Evolutionary conservation across 2,329 filamentous ascomycete genomes (phyloP), one percentile per base, ranked within the genome.

Genomic region (Cladorrhinum sp.): DNA sequence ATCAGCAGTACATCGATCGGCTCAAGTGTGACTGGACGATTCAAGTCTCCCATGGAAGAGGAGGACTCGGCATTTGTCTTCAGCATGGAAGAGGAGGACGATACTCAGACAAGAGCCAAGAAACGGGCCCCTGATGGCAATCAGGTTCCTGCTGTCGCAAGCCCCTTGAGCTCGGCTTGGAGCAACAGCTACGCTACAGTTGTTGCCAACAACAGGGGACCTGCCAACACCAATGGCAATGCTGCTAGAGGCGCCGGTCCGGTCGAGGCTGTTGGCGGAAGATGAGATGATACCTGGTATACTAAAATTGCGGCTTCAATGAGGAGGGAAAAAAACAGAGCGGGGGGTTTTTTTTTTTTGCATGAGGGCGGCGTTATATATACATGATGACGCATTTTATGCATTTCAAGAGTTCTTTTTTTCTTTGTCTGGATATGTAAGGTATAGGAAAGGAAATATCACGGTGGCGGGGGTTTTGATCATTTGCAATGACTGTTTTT

Each of bases 11-110:
- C 80, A 28, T 86, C 84, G 65, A 80, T 85, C 66, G 78, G 81
- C 66, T 84, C 82, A 53, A 79, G 74, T 20, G 74, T 76, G 42
- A 83, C 79, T 42, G 83, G 82, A 20, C 77, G 85, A 16, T 86
- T 86, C 70, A 85, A 85, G 1, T 87, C 84, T 0, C 85, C 85
- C 2, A 87, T 88, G 63, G 85, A 87, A 62, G 85, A 87, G 69
- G 85, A 88, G 66, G 84, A 87, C 59, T 78, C 82, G 3, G 81
- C 84, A 24, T 86, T 87, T 65, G 82, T 88, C 14, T 88, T 88
- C 70, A 83, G 77, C 68, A 87, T 88, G 85, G 85, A 88, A 66
- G 83, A 86, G 59, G 83, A 84, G 24, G 82, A 83, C 21, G 83
- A 86, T 30, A 75, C 80, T 10, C 75, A 76, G 18, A 73, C 75